These are phyloP conservation scores for Pistacia integerrima DNA, from an alignment of 345 rosid species.

Conservation along the genomic window DNA sequence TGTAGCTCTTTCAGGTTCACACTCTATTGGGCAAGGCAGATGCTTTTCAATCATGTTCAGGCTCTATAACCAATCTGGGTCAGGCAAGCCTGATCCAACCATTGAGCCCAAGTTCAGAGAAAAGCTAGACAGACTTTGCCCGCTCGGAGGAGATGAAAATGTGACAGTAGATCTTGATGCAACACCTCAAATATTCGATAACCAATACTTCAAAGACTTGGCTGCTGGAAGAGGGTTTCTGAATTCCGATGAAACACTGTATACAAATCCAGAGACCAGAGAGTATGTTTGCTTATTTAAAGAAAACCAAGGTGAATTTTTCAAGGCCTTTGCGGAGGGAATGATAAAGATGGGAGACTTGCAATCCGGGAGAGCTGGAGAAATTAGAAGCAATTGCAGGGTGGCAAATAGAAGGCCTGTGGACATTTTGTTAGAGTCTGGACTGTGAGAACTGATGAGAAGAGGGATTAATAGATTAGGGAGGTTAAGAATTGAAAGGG, in stretches of 20 bases:
- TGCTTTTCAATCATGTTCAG: slow-evolving; percentile 86
- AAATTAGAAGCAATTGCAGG: slow-evolving; percentile 71
- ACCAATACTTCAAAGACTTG: slow-evolving; percentile 83
- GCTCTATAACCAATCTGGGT: slow-evolving; percentile 90
- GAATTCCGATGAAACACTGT: slow-evolving; percentile 86
- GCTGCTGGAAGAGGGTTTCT: slow-evolving; percentile 82
- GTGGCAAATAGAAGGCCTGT: slow-evolving; percentile 48
- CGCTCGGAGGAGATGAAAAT: slow-evolving; percentile 64
- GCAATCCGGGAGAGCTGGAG: slow-evolving; percentile 70
- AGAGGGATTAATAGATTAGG: background rate
- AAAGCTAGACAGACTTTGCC: slow-evolving; percentile 70
- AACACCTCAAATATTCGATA: slow-evolving; percentile 67
- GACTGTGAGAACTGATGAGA: slow-evolving; percentile 6
- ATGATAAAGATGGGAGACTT: slow-evolving; percentile 92
- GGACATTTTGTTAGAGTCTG: slow-evolving; percentile 30
- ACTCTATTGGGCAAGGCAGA: slow-evolving; percentile 83
- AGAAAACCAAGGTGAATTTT: slow-evolving; percentile 52
- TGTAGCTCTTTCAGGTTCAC: slow-evolving; percentile 97
- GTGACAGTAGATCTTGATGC: slow-evolving; percentile 73
- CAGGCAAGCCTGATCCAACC: slow-evolving; percentile 66
- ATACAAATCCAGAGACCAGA: slow-evolving; percentile 54
- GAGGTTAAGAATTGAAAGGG: background rate
- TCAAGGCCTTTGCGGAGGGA: slow-evolving; percentile 64
- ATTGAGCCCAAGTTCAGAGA: slow-evolving; percentile 54
- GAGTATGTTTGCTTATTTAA: slow-evolving; percentile 55